Evolutionary conservation across 2,329 filamentous ascomycete species (phyloP).

Genomic region (Neopestalotiopsis sp.): DNA sequence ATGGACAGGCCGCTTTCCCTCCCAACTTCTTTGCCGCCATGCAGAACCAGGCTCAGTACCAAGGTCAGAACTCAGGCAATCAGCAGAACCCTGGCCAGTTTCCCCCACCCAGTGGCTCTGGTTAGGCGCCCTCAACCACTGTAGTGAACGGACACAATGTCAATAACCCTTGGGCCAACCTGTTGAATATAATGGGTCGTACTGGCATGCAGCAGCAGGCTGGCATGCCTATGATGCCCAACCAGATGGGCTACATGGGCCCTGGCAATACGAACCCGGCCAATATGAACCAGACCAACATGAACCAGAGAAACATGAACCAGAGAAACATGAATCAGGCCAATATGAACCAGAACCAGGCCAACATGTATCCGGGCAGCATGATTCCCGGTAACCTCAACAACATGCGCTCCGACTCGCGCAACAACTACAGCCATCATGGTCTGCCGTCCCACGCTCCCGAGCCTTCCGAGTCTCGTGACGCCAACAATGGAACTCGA

Average conservation of each 20-base stretch:
- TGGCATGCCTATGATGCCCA: not conserved
- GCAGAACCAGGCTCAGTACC: slow-evolving; percentile 44
- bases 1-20: slow-evolving; percentile 55
- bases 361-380: no score
- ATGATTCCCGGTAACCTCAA: no score
- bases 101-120: slow-evolving; percentile 32
- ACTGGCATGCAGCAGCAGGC: not conserved
- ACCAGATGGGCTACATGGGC: not conserved
- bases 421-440: no score
- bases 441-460: no score
- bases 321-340: not conserved
- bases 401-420: no score
- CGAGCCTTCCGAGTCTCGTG: not conserved
- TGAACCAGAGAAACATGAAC: not conserved
- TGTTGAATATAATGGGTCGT: not conserved
- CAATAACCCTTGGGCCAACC: not conserved
- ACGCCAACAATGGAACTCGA: not conserved
- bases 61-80: slow-evolving; percentile 30
- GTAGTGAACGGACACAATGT: not conserved
- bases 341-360: not conserved
- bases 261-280: not conserved
- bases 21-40: slow-evolving; percentile 61
- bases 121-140: slow-evolving; percentile 24
- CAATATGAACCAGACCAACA: not conserved
- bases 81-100: slow-evolving; percentile 40